phyloP scores from a whole-genome alignment of 345 rosid genomes.

The Rhodamnia argentea region DNA sequence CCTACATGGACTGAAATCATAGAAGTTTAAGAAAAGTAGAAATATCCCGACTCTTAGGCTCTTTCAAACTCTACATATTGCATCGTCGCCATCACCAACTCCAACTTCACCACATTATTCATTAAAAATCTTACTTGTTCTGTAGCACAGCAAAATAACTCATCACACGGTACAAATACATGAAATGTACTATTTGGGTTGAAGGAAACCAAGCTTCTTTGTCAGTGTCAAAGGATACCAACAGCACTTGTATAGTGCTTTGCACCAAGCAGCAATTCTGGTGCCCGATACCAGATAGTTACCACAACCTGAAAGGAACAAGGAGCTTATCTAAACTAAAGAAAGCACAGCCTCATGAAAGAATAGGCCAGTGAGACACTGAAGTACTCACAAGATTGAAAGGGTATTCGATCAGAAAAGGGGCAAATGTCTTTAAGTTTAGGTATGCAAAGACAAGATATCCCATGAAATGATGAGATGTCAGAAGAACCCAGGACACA shows the following conservation, averaged over 20 bases:
- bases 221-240: constrained; percentile 17
- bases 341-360: background rate
- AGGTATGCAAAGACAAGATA: background rate
- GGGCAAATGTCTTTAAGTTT: background rate
- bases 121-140: background rate
- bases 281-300: constrained; percentile 99
- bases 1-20: background rate
- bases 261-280: constrained; percentile 94
- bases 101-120: background rate
- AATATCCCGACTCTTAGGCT: background rate
- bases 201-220: background rate
- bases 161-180: background rate
- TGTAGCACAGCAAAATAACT: background rate
- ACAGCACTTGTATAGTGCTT: constrained; percentile 97
- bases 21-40: background rate
- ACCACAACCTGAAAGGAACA: constrained; percentile 50
- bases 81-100: background rate
- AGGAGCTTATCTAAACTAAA: background rate
- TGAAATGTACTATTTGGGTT: background rate
- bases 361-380: background rate
- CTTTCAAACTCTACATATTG: background rate
- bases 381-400: background rate
- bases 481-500: background rate
- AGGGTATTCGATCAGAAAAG: background rate
- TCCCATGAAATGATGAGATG: background rate